Conservation (phyloP, 306 rosid genomes). For the Trichosanthes cucumerina region DNA sequence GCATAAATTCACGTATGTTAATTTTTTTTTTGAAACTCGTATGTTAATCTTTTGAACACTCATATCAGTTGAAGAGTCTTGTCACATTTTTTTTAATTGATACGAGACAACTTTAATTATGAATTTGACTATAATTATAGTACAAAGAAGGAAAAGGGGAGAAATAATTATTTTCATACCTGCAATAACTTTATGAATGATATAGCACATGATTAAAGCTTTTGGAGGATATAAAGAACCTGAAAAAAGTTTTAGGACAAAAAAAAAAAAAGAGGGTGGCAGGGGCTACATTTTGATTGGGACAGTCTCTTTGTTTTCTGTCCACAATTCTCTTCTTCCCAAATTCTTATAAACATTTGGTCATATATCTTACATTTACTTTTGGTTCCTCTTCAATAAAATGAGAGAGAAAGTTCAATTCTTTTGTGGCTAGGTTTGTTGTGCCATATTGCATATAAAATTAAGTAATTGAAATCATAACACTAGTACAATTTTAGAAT, state of each 20-base stretch:
- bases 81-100: background rate
- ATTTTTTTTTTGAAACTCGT: too few species aligned
- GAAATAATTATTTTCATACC: background rate
- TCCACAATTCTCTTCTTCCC: background rate
- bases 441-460: too few species aligned
- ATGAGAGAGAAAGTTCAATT: background rate
- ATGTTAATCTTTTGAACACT: too few species aligned
- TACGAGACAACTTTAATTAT: background rate
- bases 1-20: background rate
- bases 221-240: slow-evolving; percentile 2
- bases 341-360: background rate
- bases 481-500: too few species aligned
- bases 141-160: background rate
- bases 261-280: background rate
- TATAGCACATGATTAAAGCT: slow-evolving; percentile 6
- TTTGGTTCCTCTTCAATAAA: background rate
- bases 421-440: too few species aligned
- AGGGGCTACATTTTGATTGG: background rate
- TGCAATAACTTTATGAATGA: background rate
- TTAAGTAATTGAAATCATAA: too few species aligned
- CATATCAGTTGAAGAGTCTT: background rate
- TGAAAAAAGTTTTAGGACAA: background rate
- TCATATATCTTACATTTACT: background rate
- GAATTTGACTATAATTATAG: background rate
- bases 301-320: background rate